Evolutionary conservation across 176 grass and related monocot species (phyloP).

Genomic region (barley (Hordeum vulgare)): DNA sequence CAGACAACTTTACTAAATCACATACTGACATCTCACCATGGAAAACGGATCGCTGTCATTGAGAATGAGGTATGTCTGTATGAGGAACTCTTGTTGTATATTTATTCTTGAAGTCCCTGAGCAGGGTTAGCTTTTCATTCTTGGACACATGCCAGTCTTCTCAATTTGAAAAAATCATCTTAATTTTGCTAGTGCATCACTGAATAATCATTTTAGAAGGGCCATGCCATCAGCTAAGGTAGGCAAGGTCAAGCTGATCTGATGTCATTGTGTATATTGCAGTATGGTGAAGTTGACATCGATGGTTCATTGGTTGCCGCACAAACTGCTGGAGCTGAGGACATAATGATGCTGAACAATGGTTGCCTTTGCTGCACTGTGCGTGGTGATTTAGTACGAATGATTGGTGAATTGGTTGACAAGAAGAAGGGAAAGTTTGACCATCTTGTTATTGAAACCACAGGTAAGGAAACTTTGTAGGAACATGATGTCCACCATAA

Average conservation of each 20-base stretch:
- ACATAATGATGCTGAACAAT: constrained; percentile 98
- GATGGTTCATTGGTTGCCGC: constrained; percentile 90
- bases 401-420: constrained; percentile 91
- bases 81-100: neutral
- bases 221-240: neutral
- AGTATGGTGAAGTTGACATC: constrained; percentile 97
- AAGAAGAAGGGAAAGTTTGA: constrained; percentile 95
- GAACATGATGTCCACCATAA: neutral
- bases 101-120: neutral
- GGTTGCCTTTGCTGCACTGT: constrained; percentile 98
- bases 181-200: neutral
- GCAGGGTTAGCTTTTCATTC: neutral
- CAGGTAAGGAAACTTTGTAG: constrained; percentile 38
- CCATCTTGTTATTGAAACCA: constrained; percentile 96
- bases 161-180: neutral
- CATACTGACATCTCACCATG: constrained; percentile 85
- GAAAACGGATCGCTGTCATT: constrained; percentile 90
- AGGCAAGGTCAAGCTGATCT: neutral
- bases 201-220: neutral
- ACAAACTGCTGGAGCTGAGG: constrained; percentile 80
- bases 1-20: constrained; percentile 99
- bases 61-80: constrained; percentile 84
- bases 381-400: constrained; percentile 93
- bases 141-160: neutral
- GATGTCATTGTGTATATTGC: constrained; percentile 24